Percentiles rank a stretch among this genome's conserved stretches.
These are phyloP conservation scores for Pochonia chlamydosporia DNA, from an alignment of 2,329 filamentous ascomycete species.

Conservation along the genomic window DNA sequence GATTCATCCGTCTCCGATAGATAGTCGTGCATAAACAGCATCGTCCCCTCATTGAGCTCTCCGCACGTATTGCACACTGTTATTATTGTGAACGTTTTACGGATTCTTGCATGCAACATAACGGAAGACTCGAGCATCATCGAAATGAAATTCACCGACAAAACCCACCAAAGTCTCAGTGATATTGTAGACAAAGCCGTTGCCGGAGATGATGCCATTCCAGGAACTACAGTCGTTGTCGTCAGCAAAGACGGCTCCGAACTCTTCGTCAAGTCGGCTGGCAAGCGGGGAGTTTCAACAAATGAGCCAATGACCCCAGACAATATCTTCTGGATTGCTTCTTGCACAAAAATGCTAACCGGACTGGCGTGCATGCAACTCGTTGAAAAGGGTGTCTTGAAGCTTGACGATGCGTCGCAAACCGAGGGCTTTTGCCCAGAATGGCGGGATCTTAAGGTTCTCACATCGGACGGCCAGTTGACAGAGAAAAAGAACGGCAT, in stretches of 20 bases:
- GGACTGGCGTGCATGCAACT: constrained; percentile 51
- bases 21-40: too few relatives aligned
- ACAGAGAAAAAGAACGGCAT: constrained; percentile 42
- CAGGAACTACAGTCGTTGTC: constrained; percentile 38
- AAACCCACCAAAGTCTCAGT: not conserved
- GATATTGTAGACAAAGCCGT: constrained; percentile 30
- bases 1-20: too few relatives aligned
- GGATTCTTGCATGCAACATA: too few relatives aligned
- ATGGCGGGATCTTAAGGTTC: constrained; percentile 39
- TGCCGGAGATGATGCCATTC: constrained; percentile 33
- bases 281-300: constrained; percentile 36
- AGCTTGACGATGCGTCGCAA: constrained; percentile 40
- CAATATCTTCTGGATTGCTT: constrained; percentile 54
- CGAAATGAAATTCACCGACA: not conserved
- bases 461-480: constrained; percentile 29
- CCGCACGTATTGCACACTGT: too few relatives aligned
- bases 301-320: constrained; percentile 52
- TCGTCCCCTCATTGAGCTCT: too few relatives aligned
- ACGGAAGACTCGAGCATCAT: too few relatives aligned
- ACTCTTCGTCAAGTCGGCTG: constrained; percentile 41
- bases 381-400: constrained; percentile 44
- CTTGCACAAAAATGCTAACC: constrained; percentile 50
- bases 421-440: constrained; percentile 44
- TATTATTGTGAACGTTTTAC: too few relatives aligned
- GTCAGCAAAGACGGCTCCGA: constrained; percentile 42